Conservation (phyloP, 805 yeast species). For the Candida namnaoensis region DNA sequence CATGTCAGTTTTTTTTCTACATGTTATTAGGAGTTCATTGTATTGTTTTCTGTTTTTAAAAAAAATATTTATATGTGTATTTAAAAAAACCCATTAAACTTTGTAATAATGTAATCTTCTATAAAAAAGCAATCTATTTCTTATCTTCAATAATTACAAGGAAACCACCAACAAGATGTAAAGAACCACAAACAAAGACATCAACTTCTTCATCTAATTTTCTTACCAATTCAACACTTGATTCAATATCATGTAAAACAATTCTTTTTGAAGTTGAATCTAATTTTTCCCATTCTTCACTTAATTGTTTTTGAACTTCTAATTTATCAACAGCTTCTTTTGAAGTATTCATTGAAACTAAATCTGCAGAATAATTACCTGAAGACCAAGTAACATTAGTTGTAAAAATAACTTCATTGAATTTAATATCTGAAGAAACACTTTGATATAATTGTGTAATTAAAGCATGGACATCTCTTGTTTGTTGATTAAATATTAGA, state of each 20-base stretch:
- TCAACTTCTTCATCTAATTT: constrained; percentile 31
- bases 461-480: constrained; percentile 70
- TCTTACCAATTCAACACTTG: constrained; percentile 49
- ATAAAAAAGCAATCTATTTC: neutral
- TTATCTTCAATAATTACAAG: constrained; percentile 67
- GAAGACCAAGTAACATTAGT: constrained; percentile 89
- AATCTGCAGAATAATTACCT: constrained; percentile 72
- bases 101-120: too few species aligned
- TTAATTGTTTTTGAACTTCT: constrained; percentile 69
- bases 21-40: too few species aligned
- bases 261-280: constrained; percentile 35
- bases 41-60: too few species aligned
- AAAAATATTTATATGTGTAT: too few species aligned
- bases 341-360: constrained; percentile 80
- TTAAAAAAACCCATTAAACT: too few species aligned
- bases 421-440: constrained; percentile 30
- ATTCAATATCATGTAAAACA: constrained; percentile 69
- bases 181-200: constrained; percentile 88
- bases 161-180: constrained; percentile 92
- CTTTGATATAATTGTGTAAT: constrained; percentile 42
- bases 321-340: constrained; percentile 72
- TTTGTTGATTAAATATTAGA: constrained; percentile 88
- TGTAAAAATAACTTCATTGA: constrained; percentile 77
- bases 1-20: too few species aligned
- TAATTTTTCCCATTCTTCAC: constrained; percentile 56